Conservation (phyloP, 495 filamentous ascomycete species). For the Venustampulla echinocandica region DNA sequence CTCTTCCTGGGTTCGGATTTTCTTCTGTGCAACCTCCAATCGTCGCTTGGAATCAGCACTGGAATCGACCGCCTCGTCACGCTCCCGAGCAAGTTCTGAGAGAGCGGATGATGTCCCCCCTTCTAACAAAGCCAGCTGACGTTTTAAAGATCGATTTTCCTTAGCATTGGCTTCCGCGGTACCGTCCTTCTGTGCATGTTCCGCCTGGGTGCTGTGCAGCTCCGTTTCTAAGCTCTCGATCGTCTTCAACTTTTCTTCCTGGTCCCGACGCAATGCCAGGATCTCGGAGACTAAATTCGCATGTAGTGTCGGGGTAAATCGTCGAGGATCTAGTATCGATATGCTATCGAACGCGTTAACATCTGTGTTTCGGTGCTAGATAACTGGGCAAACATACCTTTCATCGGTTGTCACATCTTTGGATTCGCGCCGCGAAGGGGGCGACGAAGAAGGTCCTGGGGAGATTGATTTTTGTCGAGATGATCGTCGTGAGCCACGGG, state of each 20-base stretch:
- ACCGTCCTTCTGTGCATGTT: slow-evolving; percentile 60
- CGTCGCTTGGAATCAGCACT: slow-evolving; percentile 66
- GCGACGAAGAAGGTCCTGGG: slow-evolving; percentile 53
- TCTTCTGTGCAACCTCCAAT: slow-evolving; percentile 71
- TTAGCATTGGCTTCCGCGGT: slow-evolving; percentile 53
- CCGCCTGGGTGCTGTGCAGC: slow-evolving; percentile 59
- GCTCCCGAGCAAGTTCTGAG: slow-evolving; percentile 71
- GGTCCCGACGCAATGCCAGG: slow-evolving; percentile 71
- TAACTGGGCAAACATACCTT: slow-evolving; percentile 28
- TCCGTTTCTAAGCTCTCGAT: slow-evolving; percentile 77
- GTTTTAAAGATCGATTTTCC: slow-evolving; percentile 72
- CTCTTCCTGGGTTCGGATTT: slow-evolving; percentile 71
- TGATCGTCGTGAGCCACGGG: slow-evolving; percentile 43
- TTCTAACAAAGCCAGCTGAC: slow-evolving; percentile 78
- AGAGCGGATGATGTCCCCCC: slow-evolving; percentile 79
- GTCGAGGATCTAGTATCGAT: slow-evolving; percentile 73
- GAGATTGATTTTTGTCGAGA: slow-evolving; percentile 41
- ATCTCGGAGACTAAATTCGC: slow-evolving; percentile 94
- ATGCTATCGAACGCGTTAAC: slow-evolving; percentile 30
- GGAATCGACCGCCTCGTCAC: slow-evolving; percentile 74
- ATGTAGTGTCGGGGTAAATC: slow-evolving; percentile 92
- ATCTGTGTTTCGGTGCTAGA: not conserved
- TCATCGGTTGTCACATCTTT: slow-evolving; percentile 58
- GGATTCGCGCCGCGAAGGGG: slow-evolving; percentile 47
- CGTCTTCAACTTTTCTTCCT: slow-evolving; percentile 75